These are phyloP conservation scores for Eutypa lata DNA, from an alignment of 2,329 filamentous ascomycete genomes.

Conservation along the genomic window DNA sequence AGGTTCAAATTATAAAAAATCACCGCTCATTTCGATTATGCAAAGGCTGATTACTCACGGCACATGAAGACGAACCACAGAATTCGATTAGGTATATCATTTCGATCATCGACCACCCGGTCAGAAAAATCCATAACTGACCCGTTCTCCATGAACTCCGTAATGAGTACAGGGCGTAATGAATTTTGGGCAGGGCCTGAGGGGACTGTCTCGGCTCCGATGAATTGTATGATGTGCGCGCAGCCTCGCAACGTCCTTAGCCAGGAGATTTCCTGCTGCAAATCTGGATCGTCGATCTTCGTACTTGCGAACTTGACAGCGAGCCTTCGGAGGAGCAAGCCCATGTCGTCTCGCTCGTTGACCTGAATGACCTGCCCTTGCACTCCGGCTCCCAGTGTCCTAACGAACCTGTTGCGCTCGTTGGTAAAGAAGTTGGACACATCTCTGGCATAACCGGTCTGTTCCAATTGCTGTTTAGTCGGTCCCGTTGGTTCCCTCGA, in stretches of 20 bases:
- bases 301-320: not conserved
- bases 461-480: not conserved
- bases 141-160: not conserved
- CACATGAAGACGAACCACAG: not conserved
- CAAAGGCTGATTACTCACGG: not conserved
- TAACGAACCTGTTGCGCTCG: not conserved
- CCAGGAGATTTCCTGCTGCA: not conserved
- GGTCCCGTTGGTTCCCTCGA: not conserved
- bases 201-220: not conserved
- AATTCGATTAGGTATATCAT: not conserved
- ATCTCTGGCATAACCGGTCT: not conserved
- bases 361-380: not conserved
- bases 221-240: not conserved
- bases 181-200: too few relatives aligned
- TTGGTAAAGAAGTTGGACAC: not conserved
- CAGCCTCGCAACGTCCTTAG: not conserved
- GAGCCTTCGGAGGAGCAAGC: not conserved
- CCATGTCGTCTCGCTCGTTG: not conserved
- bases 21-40: not conserved
- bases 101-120: not conserved
- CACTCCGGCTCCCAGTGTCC: not conserved
- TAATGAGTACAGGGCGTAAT: not conserved
- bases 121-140: not conserved
- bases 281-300: not conserved
- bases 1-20: not conserved